Conservation (phyloP, 108 stramenopile genomes). For the Discostella pseudostelligera region DNA sequence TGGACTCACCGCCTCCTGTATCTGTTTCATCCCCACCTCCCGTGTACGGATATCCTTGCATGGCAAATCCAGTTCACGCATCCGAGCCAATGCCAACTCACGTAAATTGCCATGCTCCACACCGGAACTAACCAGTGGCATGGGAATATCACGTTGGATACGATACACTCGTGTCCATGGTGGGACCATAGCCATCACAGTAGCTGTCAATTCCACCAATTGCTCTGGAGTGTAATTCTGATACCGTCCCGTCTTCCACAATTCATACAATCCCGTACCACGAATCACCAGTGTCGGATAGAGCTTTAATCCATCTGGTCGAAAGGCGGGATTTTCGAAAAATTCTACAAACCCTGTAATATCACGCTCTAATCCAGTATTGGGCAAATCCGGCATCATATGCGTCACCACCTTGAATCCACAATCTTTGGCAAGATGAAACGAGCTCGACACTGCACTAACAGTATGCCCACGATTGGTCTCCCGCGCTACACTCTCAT, state of each 20-base stretch:
- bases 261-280: constrained; percentile 94
- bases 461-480: constrained; percentile 97
- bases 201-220: constrained; percentile 90
- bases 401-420: constrained; percentile 97
- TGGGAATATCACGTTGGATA: constrained; percentile 96
- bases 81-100: constrained; percentile 80
- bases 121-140: constrained; percentile 92
- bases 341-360: constrained; percentile 87
- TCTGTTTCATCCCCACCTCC: constrained; percentile 95
- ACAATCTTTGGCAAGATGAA: constrained; percentile 94
- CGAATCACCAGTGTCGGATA: constrained; percentile 96
- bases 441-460: constrained; percentile 87
- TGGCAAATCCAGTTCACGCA: constrained; percentile 85
- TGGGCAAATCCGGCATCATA: constrained; percentile 98
- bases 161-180: constrained; percentile 97
- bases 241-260: constrained; percentile 94
- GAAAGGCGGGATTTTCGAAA: constrained; percentile 92
- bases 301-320: constrained; percentile 93
- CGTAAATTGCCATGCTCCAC: constrained; percentile 95
- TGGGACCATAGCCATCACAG: constrained; percentile 87
- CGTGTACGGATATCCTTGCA: constrained; percentile 93
- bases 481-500: constrained; percentile 90
- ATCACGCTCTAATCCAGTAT: constrained; percentile 92
- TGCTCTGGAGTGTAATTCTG: constrained; percentile 94
- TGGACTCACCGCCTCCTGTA: constrained; percentile 85